phyloP scores from a whole-genome alignment of 2,329 filamentous ascomycete species.

The Colletotrichum sp. region DNA sequence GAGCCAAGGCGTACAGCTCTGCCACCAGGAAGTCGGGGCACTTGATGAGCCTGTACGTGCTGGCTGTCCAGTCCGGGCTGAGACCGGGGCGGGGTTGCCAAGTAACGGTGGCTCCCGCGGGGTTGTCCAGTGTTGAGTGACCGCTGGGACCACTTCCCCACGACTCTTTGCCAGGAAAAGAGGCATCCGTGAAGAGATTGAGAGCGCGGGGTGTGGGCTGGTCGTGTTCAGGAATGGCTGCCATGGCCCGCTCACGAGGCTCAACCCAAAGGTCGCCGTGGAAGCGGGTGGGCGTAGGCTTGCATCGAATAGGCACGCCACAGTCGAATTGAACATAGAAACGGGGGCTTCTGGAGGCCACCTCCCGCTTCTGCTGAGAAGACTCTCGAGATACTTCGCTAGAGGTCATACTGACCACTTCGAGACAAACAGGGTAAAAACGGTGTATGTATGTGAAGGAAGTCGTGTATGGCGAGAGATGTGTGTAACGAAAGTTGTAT shows the following conservation, averaged over 20 bases:
- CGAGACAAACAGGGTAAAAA: not conserved
- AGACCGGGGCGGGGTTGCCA: not conserved
- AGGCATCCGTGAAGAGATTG: slow-evolving; percentile 3
- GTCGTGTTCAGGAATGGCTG: not conserved
- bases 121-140: not conserved
- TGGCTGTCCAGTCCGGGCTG: not conserved
- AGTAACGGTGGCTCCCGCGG: not conserved
- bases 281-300: not conserved
- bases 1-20: not conserved
- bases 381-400: not conserved
- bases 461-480: not conserved
- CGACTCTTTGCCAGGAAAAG: not conserved
- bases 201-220: not conserved
- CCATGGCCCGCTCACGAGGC: not conserved
- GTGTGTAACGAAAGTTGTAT: not conserved
- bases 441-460: not conserved
- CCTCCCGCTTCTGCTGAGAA: not conserved
- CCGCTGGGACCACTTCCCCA: not conserved
- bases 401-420: not conserved
- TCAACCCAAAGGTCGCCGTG: slow-evolving; percentile 1
- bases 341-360: not conserved
- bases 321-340: not conserved
- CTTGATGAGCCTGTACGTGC: not conserved
- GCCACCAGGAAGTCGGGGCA: not conserved
- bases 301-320: not conserved